Evolutionary conservation across 306 rosid genomes (phyloP), one percentile per base, ranked within the genome.

Genomic region (Cucurbita pepo): DNA sequence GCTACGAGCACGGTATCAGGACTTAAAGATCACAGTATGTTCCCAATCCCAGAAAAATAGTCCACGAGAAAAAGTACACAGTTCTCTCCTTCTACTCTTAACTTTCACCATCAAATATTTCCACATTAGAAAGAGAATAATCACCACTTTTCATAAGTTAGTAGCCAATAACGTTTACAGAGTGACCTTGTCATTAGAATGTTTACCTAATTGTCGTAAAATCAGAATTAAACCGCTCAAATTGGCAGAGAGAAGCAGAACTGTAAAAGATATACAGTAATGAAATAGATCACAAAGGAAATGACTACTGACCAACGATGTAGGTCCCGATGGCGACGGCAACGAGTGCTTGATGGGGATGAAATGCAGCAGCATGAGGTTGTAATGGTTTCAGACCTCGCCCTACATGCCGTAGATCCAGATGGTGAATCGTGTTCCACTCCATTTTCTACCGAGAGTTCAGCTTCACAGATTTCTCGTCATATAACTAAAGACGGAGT

Each of bases 371-470:
- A 45, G 97, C 97, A 72, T 94, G 99, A 72, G 99, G 98, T 74
- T 94, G 97, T 71, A 86, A 61, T 11, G 92, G 96, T 45, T 81
- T 85, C 5, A 71, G 83, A 52, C 86, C 83, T 22, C 86, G 88
- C 0, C 92, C 99, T 8, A 94, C 91, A 71, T 94, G 96, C 52
- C 91, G 95, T 30, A 94, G 91, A 89, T 94, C 96, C 86, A 94
- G 90, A 81, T 94, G 99, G 83, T 94, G 96, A 90, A 94, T 85
- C 72, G 97, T 91, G 79, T 89, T 78, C 99, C 99, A 94, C 95
- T 91, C 99, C 99, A 94, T 94, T 40, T 58, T 75, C 56, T 22
- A 64, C 37, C 41, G 41, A 48, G 41, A 67, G 47, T 67, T 13
- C 41, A 67, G 56, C 73, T 13, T 13, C 25, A 25, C 43, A 48